Percentiles rank a stretch among this genome's conserved stretches.
Conservation (phyloP, 345 rosid species). For the Kandelia obovata region DNA sequence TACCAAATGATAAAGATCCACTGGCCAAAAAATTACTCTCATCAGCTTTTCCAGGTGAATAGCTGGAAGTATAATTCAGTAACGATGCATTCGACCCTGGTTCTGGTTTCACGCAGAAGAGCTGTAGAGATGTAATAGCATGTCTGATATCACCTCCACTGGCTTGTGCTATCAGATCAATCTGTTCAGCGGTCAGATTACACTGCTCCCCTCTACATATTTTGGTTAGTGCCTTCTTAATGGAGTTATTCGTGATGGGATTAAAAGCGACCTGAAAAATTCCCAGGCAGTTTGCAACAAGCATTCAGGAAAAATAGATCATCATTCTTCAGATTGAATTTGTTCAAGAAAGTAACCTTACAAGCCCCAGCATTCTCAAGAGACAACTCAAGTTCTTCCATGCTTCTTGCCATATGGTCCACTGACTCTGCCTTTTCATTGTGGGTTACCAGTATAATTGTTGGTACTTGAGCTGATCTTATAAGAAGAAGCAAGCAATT, state of each 20-base stretch:
- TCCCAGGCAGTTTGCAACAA: slow-evolving; percentile 24
- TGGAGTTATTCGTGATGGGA: slow-evolving; percentile 75
- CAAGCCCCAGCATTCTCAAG: slow-evolving; percentile 80
- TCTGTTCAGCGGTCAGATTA: slow-evolving; percentile 49
- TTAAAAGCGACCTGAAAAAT: slow-evolving; percentile 74
- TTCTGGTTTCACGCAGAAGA: slow-evolving; percentile 56
- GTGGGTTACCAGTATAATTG: slow-evolving; percentile 65
- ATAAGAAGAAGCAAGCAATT: slow-evolving; percentile 68
- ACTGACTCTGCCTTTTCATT: slow-evolving; percentile 52
- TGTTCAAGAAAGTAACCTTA: slow-evolving; percentile 57
- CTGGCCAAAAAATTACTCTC: slow-evolving; percentile 28
- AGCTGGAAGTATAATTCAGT: slow-evolving; percentile 23
- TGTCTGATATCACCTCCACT: slow-evolving; percentile 97
- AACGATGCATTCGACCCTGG: slow-evolving; percentile 24
- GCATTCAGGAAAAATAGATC: slow-evolving; percentile 11
- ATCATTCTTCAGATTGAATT: slow-evolving; percentile 15
- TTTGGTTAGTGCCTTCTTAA: slow-evolving; percentile 65
- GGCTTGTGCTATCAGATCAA: slow-evolving; percentile 71
- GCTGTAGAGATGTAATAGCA: slow-evolving; percentile 83
- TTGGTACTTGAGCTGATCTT: slow-evolving; percentile 63
- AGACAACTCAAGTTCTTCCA: slow-evolving; percentile 62
- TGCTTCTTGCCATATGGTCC: slow-evolving; percentile 40
- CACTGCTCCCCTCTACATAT: slow-evolving; percentile 71
- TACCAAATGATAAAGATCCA: slow-evolving; percentile 54
- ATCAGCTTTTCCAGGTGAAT: slow-evolving; percentile 27